Evolutionary conservation across 805 yeast species (phyloP).

Genomic region (Peterozyma xylosa): DNA sequence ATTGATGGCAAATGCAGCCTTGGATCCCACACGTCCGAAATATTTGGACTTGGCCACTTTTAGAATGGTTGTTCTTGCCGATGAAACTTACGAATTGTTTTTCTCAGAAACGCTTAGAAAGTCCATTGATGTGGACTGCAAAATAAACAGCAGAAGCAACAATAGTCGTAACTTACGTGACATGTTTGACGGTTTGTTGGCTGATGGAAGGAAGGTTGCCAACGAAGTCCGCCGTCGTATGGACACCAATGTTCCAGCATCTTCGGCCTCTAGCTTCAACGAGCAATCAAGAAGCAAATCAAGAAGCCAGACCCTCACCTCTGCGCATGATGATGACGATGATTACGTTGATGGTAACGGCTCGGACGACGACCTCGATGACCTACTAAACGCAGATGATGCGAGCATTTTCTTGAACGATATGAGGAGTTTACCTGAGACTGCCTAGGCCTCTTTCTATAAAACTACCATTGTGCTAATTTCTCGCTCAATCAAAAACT

Average conservation of each 20-base stretch:
- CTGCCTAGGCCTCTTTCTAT: too few relatives aligned
- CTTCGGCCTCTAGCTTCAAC: constrained; percentile 14
- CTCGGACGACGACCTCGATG: constrained; percentile 4
- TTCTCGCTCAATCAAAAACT: too few relatives aligned
- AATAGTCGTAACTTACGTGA: constrained; percentile 63
- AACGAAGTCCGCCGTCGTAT: constrained; percentile 81
- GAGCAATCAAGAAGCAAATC: constrained; percentile 15
- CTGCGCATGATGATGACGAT: constrained; percentile 9
- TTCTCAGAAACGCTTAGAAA: constrained; percentile 62
- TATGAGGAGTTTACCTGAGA: too few relatives aligned
- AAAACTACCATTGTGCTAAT: too few relatives aligned
- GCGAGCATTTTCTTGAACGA: too few relatives aligned
- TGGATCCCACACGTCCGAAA: constrained; percentile 74
- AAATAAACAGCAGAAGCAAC: constrained; percentile 32
- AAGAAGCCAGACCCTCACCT: constrained; percentile 18
- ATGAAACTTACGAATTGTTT: constrained; percentile 83
- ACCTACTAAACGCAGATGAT: background rate
- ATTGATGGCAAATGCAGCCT: constrained; percentile 65
- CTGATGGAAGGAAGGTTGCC: constrained; percentile 91
- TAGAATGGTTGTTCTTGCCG: constrained; percentile 90
- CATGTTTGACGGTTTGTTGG: constrained; percentile 84
- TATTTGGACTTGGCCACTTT: constrained; percentile 77
- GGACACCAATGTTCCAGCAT: constrained; percentile 34
- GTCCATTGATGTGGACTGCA: constrained; percentile 61
- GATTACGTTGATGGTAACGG: constrained; percentile 20